These are phyloP conservation scores for Tetratostichococcus sp. DNA, from an alignment of 139 green algal species.

Conservation along the genomic window DNA sequence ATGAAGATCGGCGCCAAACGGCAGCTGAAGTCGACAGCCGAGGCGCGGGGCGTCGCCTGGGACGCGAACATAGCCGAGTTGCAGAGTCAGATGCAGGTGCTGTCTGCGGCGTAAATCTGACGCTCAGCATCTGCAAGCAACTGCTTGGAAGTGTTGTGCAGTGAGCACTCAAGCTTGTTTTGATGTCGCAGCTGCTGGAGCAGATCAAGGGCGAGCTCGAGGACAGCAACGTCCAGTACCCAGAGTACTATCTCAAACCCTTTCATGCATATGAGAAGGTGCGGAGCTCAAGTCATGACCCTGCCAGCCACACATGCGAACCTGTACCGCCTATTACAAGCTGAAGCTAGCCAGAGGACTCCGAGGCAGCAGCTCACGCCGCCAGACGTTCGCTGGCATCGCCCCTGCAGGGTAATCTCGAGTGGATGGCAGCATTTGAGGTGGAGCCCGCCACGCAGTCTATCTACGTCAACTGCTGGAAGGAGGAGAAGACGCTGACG, in stretches of 20 bases:
- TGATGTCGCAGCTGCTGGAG: constrained; percentile 25
- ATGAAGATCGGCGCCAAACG: constrained; percentile 49
- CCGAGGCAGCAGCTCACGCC: too few relatives aligned
- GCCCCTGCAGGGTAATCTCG: constrained; percentile 51
- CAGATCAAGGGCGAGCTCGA: constrained; percentile 46
- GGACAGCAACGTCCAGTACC: constrained; percentile 47
- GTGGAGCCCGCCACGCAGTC: constrained; percentile 60
- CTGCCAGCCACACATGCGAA: too few relatives aligned
- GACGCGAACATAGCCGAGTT: constrained; percentile 24
- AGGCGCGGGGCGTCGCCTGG: constrained; percentile 49
- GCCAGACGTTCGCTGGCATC: too few relatives aligned
- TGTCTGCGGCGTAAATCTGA: too few relatives aligned
- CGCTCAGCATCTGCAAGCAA: too few relatives aligned
- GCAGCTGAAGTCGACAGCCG: constrained; percentile 49
- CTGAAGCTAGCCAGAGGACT: too few relatives aligned
- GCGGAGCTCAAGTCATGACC: neutral
- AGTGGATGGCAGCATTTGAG: constrained; percentile 62
- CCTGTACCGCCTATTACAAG: too few relatives aligned
- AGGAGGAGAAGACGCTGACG: constrained; percentile 30
- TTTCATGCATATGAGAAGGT: constrained; percentile 69
- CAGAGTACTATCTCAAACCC: constrained; percentile 66
- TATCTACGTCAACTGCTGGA: constrained; percentile 65
- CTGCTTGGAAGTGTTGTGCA: too few relatives aligned
- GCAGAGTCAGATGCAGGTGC: constrained; percentile 17
- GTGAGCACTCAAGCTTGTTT: neutral